These are phyloP conservation scores for Fusarium bactridioides DNA, from an alignment of 2,329 filamentous ascomycete species.

Conservation along the genomic window DNA sequence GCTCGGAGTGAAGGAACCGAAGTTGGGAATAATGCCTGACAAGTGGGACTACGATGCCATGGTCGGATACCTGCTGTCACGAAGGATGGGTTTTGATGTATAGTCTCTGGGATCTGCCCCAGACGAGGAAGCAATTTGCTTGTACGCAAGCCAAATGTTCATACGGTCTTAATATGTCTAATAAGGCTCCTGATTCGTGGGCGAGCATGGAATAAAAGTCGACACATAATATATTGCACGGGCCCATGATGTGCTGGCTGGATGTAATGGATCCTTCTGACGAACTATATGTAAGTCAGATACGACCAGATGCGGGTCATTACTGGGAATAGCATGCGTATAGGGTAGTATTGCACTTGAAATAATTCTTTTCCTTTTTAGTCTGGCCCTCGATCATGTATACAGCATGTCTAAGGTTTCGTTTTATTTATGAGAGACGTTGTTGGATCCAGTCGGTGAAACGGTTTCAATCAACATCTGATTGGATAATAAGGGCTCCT, in stretches of 20 bases:
- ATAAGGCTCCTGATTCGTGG: neutral
- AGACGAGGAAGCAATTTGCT: neutral
- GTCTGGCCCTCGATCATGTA: neutral
- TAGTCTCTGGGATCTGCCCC: neutral
- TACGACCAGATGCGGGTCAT: slow-evolving; percentile 22
- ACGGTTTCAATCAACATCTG: neutral
- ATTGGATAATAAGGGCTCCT: slow-evolving; percentile 5
- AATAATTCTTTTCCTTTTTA: neutral
- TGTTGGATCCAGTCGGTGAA: slow-evolving; percentile 20
- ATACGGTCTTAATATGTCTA: neutral
- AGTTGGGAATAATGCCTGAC: neutral
- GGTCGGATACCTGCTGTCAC: neutral
- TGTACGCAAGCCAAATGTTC: neutral
- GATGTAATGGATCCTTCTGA: slow-evolving; percentile 19
- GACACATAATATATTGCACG: slow-evolving; percentile 22
- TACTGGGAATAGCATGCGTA: slow-evolving; percentile 11
- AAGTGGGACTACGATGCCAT: neutral
- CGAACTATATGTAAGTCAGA: slow-evolving; percentile 13
- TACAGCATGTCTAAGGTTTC: neutral
- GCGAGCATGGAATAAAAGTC: neutral
- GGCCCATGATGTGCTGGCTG: slow-evolving; percentile 20
- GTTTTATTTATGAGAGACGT: neutral
- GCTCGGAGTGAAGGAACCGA: neutral
- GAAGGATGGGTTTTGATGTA: neutral
- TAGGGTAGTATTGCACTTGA: slow-evolving; percentile 1